Evolutionary conservation across 108 stramenopile species (phyloP).

Genomic region (Cylindrotheca closterium): DNA sequence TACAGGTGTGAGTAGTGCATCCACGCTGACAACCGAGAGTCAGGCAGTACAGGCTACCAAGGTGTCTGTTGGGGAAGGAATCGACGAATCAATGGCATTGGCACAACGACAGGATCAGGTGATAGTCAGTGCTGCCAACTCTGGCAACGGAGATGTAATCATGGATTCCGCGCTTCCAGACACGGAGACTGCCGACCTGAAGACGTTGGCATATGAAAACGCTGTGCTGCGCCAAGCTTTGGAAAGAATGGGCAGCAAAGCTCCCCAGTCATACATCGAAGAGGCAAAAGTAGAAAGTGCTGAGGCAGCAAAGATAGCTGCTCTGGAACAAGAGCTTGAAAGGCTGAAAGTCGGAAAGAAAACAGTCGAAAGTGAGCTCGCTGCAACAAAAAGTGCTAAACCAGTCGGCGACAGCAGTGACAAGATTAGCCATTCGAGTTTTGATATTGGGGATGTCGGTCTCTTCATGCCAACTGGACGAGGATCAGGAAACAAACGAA

Average conservation of each 20-base stretch:
- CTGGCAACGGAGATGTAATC: slow-evolving; percentile 63
- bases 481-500: slow-evolving; percentile 65
- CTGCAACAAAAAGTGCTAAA: slow-evolving; percentile 20
- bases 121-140: slow-evolving; percentile 75
- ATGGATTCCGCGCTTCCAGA: slow-evolving; percentile 36
- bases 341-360: slow-evolving; percentile 33
- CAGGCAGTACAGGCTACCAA: slow-evolving; percentile 31
- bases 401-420: slow-evolving; percentile 49
- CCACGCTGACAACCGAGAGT: slow-evolving; percentile 60
- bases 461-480: slow-evolving; percentile 86
- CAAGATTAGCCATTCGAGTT: slow-evolving; percentile 85
- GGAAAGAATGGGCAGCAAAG: slow-evolving; percentile 63
- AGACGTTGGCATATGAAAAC: slow-evolving; percentile 81
- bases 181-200: slow-evolving; percentile 55
- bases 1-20: slow-evolving; percentile 55
- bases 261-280: slow-evolving; percentile 71
- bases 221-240: slow-evolving; percentile 69
- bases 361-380: slow-evolving; percentile 31
- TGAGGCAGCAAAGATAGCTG: slow-evolving; percentile 21
- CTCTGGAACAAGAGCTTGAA: slow-evolving; percentile 44
- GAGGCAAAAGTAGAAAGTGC: slow-evolving; percentile 33
- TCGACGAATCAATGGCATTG: slow-evolving; percentile 9
- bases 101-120: slow-evolving; percentile 47
- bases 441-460: slow-evolving; percentile 77
- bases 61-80: slow-evolving; percentile 14